Conservation (phyloP, 2,329 filamentous ascomycete genomes). For the Teratosphaeria viscida region DNA sequence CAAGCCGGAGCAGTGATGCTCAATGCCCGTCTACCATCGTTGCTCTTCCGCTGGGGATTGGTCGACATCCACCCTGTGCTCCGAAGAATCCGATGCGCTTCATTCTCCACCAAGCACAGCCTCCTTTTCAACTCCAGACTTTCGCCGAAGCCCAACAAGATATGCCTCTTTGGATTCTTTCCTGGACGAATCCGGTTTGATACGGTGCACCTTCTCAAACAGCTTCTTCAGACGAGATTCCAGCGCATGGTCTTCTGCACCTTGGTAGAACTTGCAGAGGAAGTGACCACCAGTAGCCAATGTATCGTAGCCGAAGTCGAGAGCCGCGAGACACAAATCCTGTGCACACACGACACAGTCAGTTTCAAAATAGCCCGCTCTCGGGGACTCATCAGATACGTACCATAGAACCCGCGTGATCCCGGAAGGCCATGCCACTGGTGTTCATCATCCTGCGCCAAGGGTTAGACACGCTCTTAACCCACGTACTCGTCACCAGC, state of each 20-base stretch:
- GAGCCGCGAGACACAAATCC: conserved; percentile 81
- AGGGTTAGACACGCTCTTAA: conserved; percentile 87
- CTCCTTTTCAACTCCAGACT: conserved; percentile 38
- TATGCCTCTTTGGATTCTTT: conserved; percentile 65
- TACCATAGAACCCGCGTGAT: conserved; percentile 94
- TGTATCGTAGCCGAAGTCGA: conserved; percentile 77
- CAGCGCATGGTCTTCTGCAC: conserved; percentile 69
- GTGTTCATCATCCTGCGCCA: conserved; percentile 99
- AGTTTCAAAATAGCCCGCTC: no score
- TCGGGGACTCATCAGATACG: conserved; percentile 19
- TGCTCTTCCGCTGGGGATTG: no score
- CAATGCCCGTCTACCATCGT: no score
- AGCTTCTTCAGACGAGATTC: conserved; percentile 64
- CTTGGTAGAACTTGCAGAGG: conserved; percentile 96
- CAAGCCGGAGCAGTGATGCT: no score
- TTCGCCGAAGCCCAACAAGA: conserved; percentile 70
- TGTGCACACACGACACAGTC: conserved; percentile 27
- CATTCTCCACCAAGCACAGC: conserved; percentile 27
- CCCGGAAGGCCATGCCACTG: conserved; percentile 72
- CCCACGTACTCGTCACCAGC: conserved; percentile 65
- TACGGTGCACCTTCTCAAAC: conserved; percentile 69
- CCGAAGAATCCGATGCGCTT: not conserved
- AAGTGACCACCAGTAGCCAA: conserved; percentile 77
- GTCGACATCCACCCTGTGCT: no score
- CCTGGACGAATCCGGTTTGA: conserved; percentile 87